phyloP scores from a whole-genome alignment of 2,329 filamentous ascomycete genomes.

The Talaromyces sp. region DNA sequence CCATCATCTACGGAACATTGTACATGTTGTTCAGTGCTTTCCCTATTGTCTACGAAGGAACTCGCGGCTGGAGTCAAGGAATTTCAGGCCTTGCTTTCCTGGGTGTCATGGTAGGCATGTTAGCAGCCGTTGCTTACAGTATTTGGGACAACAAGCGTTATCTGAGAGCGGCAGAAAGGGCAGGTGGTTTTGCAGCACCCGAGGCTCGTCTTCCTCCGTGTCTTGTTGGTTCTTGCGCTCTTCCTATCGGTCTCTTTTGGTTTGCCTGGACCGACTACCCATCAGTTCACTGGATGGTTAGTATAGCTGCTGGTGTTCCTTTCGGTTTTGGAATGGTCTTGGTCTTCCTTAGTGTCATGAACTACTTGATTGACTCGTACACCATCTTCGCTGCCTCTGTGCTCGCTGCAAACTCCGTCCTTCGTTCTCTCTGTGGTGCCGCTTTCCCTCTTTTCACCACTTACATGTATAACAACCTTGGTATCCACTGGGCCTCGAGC shows the following conservation, averaged over 20 bases:
- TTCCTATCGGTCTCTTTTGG: slow-evolving; percentile 60
- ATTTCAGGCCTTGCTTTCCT: slow-evolving; percentile 51
- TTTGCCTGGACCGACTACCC: slow-evolving; percentile 59
- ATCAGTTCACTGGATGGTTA: slow-evolving; percentile 41
- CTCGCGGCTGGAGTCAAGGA: slow-evolving; percentile 49
- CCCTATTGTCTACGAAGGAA: slow-evolving; percentile 50
- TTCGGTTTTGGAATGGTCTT: slow-evolving; percentile 47
- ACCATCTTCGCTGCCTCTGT: slow-evolving; percentile 46
- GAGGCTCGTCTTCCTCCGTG: slow-evolving; percentile 56
- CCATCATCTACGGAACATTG: slow-evolving; percentile 53
- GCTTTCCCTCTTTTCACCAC: slow-evolving; percentile 51
- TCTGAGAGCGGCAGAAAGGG: slow-evolving; percentile 40
- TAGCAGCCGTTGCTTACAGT: slow-evolving; percentile 41
- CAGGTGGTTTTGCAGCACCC: slow-evolving; percentile 60
- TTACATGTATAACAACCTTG: slow-evolving; percentile 46
- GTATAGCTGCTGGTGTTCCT: slow-evolving; percentile 37
- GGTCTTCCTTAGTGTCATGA: slow-evolving; percentile 43
- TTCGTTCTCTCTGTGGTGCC: slow-evolving; percentile 49
- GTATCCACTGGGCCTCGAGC: slow-evolving; percentile 50
- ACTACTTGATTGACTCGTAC: slow-evolving; percentile 47
- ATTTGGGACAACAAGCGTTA: slow-evolving; percentile 46
- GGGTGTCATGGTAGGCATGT: slow-evolving; percentile 48
- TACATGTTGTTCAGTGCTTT: slow-evolving; percentile 56
- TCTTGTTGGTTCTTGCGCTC: slow-evolving; percentile 50
- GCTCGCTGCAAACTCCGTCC: slow-evolving; percentile 46